These are phyloP conservation scores for Neurospora sp. DNA, from an alignment of 495 filamentous ascomycete species.

Conservation along the genomic window DNA sequence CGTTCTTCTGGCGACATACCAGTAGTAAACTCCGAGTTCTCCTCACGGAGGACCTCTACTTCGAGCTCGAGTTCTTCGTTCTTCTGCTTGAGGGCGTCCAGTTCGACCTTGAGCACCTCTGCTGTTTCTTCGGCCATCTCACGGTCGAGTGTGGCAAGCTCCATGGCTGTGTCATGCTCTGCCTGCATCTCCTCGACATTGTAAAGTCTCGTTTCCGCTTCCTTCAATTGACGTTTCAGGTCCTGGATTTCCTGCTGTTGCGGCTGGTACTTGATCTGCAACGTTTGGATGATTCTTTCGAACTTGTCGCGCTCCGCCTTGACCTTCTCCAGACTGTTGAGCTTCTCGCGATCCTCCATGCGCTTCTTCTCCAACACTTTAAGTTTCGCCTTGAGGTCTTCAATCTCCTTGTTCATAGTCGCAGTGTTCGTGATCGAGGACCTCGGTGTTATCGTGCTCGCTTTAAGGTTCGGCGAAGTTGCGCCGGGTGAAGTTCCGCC, in stretches of 20 bases:
- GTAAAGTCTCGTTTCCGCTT: constrained; percentile 57
- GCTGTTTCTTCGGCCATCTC: constrained; percentile 96
- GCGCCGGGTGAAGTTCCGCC: constrained; percentile 16
- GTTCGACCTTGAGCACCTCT: constrained; percentile 68
- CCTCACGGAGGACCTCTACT: constrained; percentile 74
- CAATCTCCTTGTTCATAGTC: constrained; percentile 54
- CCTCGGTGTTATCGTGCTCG: constrained; percentile 5
- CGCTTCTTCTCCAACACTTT: constrained; percentile 73
- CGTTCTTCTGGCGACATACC: constrained; percentile 85
- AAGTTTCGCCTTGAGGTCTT: constrained; percentile 70
- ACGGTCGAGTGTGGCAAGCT: constrained; percentile 79
- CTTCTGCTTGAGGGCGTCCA: constrained; percentile 63
- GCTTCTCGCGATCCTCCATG: constrained; percentile 75
- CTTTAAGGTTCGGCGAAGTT: constrained; percentile 21
- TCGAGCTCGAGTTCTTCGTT: constrained; percentile 82
- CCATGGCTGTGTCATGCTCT: constrained; percentile 74
- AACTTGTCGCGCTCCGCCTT: constrained; percentile 78
- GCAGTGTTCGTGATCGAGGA: constrained; percentile 22
- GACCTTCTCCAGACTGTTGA: constrained; percentile 66
- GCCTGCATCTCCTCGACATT: constrained; percentile 62
- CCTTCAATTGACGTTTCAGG: constrained; percentile 64
- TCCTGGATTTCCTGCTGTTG: constrained; percentile 74
- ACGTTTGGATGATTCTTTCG: constrained; percentile 79
- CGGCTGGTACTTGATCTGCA: constrained; percentile 81
- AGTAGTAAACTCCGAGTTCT: constrained; percentile 70